Percentiles rank a stretch among this genome's conserved stretches.
These are phyloP conservation scores for Lenwebbia sp. DNA, from an alignment of 345 rosid genomes.

Conservation along the genomic window DNA sequence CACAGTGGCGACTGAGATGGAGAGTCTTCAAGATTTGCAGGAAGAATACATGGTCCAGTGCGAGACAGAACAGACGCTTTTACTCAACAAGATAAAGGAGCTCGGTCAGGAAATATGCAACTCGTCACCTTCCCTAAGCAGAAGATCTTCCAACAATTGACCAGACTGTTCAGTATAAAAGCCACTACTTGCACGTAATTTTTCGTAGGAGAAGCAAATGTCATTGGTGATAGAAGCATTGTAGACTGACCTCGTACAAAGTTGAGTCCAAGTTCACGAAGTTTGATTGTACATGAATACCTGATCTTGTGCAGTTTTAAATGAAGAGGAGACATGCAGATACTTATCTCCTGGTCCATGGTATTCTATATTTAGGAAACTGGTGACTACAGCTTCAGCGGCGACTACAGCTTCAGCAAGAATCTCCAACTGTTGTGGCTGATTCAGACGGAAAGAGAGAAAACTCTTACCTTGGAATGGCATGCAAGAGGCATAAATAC, in stretches of 20 bases:
- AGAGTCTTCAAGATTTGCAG: slow-evolving; percentile 60
- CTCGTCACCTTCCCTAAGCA: slow-evolving; percentile 37
- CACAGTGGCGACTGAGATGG: slow-evolving; percentile 56
- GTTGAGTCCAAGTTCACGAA: background rate
- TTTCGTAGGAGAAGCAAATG: background rate
- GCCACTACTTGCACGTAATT: background rate
- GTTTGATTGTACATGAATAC: background rate
- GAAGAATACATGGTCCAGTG: slow-evolving; percentile 77
- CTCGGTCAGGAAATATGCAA: slow-evolving; percentile 71
- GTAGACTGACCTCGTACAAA: background rate
- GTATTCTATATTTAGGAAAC: background rate
- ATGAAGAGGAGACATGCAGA: background rate
- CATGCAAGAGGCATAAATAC: background rate
- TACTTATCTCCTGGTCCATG: background rate
- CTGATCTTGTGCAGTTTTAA: background rate
- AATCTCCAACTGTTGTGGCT: background rate
- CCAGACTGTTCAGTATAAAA: background rate
- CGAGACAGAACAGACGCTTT: slow-evolving; percentile 75
- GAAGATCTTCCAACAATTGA: slow-evolving; percentile 23
- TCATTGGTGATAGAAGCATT: background rate
- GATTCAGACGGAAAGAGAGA: background rate
- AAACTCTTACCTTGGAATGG: background rate
- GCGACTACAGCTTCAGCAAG: background rate
- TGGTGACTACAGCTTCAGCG: background rate
- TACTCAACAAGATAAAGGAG: slow-evolving; percentile 76